Evolutionary conservation across 176 grass and related monocot genomes (phyloP), one percentile per base, ranked within the genome.

Genomic region (Puya raimondii): DNA sequence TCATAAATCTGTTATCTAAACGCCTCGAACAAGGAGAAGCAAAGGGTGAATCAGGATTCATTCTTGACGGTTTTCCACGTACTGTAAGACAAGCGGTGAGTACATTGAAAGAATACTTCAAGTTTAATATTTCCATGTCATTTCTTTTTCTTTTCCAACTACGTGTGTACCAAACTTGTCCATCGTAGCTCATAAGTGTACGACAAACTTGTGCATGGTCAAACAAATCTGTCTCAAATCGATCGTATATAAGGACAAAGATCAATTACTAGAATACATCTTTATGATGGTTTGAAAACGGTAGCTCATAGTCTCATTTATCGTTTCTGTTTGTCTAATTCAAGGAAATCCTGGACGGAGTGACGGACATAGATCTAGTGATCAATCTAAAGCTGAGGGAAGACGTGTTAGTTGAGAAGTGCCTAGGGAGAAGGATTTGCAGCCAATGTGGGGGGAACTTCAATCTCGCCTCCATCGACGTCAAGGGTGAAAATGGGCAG

Each of bases 1-100:
- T 99, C 83, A 82, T 99, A 71, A 79, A 91, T 93, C 78, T 99
- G 16, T 61, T 99, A 16, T 99, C 87, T 18, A 93, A 86, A 58
- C 75, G 90, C 11, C 85, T 99, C 1, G 94, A 91, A 79, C 67
- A 82, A 49, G 86, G 86, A 67, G 86, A 70, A 61, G 76, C 77
- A 29, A 93, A 91, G 57, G 84, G 89, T 81, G 89, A 93, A 82
- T 73, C 86, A n/a, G 94, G 90, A 7, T 99, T 99, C 75, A 99
- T 93, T 74, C 90, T 99, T 64, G 90, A 93, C 77, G 94, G 94
- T 23, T 99, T 99, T 72, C 94, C 94, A 23, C 83, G 90, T 63
- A 99, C 94, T 27, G 82, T 88, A 76, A 90, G 80, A 86, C 90
- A 93, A 99, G 94, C 89, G 87, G 94, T 99, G 73, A 99, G 90